Evolutionary conservation across 2,329 filamentous ascomycete genomes (phyloP), one percentile per base, ranked within the genome.

Genomic region (Chalaropsis ovoidea): DNA sequence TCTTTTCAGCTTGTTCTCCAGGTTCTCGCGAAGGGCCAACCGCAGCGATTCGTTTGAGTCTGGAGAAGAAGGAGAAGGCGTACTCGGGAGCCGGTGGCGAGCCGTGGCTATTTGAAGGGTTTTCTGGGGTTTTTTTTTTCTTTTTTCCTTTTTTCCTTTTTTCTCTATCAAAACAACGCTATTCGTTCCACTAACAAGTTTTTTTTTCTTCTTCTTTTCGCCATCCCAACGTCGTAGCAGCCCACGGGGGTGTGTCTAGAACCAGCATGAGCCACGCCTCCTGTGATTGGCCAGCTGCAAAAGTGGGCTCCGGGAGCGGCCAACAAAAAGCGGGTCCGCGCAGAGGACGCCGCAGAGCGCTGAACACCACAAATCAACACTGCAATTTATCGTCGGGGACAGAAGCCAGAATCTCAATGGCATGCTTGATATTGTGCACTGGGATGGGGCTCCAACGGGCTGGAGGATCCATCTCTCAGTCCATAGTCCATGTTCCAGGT

Each of bases 1-100:
- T 67, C 66, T 67, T 63, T 65, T 67, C 61, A 65, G 66, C 63
- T 67, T 56, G 31, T 67, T 67, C 66, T 67, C 66, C 66, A 67
- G 63, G 52, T 67, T 67, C 66, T 67, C 66, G 61, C 60, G 66
- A 67, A 47, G 58, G 58, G 63, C 62, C 66, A 61, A 63, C 62
- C 60, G 61, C 60, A 65, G 43, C 66, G 64, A 63, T 65, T 67
- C 63, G 65, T 65, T 58, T 49, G 66, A 67, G 62, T 65, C 66
- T 67, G 66, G 61, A 67, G 41, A 63, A 61, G 52, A 61, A 62
- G n/a, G 43, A 41, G 22, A 58, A 56, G 39, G 52, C 17, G 35
- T 17, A 64, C 10, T 19, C 45, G 42, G 41, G 47, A 4, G n/a
- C 31, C 31, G 66, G 49, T 65, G 41, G 63, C 63, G 47, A 67